Percentiles rank a stretch among this genome's conserved stretches.
phyloP scores from a whole-genome alignment of 768 basidiomycete genomes.

The Rhodotorula kratochvilovae region DNA sequence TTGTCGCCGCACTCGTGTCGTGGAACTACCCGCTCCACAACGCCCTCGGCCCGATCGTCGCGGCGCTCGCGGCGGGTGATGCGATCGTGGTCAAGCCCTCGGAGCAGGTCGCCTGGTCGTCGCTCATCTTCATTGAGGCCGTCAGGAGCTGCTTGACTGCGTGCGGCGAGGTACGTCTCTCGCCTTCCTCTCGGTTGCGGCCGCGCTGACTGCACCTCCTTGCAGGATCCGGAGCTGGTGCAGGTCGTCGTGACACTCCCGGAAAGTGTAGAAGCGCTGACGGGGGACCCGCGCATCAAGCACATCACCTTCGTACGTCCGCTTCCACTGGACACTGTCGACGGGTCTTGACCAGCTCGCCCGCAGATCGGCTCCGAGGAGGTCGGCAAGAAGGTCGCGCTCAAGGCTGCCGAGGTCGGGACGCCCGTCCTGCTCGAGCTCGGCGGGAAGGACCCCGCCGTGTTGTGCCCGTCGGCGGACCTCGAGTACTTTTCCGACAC shows the following conservation, averaged over 20 bases:
- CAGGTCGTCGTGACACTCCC: slow-evolving; percentile 83
- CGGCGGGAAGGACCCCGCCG: slow-evolving; percentile 71
- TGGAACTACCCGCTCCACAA: slow-evolving; percentile 69
- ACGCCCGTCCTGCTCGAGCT: slow-evolving; percentile 91
- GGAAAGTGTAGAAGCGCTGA: slow-evolving; percentile 75
- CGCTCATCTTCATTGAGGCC: slow-evolving; percentile 65
- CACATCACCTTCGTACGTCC: slow-evolving; percentile 95
- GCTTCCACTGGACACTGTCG: slow-evolving; percentile 47
- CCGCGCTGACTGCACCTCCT: neutral
- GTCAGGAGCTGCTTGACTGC: slow-evolving; percentile 69
- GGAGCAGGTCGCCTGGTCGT: slow-evolving; percentile 88
- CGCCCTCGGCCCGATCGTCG: slow-evolving; percentile 85
- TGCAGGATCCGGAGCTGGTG: slow-evolving; percentile 30
- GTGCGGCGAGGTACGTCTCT: slow-evolving; percentile 52
- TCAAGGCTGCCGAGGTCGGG: slow-evolving; percentile 75
- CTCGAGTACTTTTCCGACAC: slow-evolving; percentile 70
- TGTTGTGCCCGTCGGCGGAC: slow-evolving; percentile 81
- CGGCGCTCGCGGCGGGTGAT: slow-evolving; percentile 85
- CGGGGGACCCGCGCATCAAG: slow-evolving; percentile 68
- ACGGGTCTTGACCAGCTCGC: neutral
- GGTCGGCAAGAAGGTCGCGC: slow-evolving; percentile 60
- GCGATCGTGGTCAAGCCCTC: slow-evolving; percentile 85
- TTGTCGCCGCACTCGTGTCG: slow-evolving; percentile 85
- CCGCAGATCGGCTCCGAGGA: slow-evolving; percentile 41
- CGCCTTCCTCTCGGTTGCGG: neutral